Percentiles rank a stretch among this genome's conserved stretches.
These are phyloP conservation scores for Tetramitus jugosus DNA, from an alignment of 208 protist genomes.

Conservation along the genomic window DNA sequence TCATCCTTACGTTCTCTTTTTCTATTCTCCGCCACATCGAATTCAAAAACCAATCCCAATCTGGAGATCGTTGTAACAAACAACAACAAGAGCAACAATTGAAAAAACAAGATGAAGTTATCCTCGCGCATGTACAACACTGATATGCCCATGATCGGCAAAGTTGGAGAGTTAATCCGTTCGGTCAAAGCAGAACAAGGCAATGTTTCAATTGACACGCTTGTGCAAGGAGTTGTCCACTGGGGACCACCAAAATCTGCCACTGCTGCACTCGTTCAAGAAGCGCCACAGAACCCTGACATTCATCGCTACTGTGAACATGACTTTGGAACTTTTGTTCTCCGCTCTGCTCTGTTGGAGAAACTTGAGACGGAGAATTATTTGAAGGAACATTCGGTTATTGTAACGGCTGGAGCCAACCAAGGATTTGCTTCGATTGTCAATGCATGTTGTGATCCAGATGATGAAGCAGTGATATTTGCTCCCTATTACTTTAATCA, in stretches of 20 bases:
- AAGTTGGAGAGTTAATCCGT: too few species aligned
- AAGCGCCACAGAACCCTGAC: neutral
- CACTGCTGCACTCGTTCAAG: neutral
- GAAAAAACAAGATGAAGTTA: too few species aligned
- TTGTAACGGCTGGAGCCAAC: neutral
- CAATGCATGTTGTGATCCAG: neutral
- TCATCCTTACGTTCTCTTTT: too few species aligned
- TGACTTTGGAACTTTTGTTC: neutral
- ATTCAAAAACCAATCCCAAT: too few species aligned
- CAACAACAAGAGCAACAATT: too few species aligned
- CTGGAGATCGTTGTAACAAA: too few species aligned
- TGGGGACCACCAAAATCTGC: neutral
- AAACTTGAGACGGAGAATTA: neutral
- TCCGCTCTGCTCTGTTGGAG: neutral
- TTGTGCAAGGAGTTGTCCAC: neutral
- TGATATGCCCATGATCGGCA: too few species aligned
- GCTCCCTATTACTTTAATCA: slow-evolving; percentile 15
- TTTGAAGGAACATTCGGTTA: neutral
- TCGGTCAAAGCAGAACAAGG: too few species aligned
- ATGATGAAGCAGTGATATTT: neutral
- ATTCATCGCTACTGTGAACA: neutral
- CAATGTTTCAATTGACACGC: neutral
- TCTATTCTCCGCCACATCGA: too few species aligned
- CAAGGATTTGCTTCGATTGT: neutral
- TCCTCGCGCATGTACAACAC: too few species aligned